Conservation (phyloP, 352 stramenopile genomes). For the Phytophthora kernoviae region DNA sequence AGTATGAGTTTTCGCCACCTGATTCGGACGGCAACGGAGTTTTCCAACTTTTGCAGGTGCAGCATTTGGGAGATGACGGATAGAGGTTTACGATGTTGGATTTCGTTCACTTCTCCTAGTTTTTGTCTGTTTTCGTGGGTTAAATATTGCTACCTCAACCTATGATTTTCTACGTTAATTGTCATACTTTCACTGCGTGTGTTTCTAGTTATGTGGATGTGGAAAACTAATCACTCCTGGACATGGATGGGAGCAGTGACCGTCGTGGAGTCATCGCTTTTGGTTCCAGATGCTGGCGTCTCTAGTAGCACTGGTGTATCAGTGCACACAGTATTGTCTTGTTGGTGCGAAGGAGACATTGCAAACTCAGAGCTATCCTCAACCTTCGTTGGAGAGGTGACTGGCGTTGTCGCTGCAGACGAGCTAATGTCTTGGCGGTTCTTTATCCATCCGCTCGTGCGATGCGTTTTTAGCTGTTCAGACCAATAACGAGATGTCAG, state of each 20-base stretch:
- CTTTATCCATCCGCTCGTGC: slow-evolving; percentile 62
- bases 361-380: slow-evolving; percentile 9
- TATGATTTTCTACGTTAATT: slow-evolving; percentile 35
- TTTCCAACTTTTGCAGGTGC: slow-evolving; percentile 45
- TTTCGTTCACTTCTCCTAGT: background rate
- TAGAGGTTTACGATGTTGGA: background rate
- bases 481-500: slow-evolving; percentile 12
- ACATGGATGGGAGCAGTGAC: background rate
- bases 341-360: slow-evolving; percentile 7
- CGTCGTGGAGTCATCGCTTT: background rate
- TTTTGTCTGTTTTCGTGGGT: slow-evolving; percentile 16
- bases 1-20: slow-evolving; percentile 38
- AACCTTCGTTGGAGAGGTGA: slow-evolving; percentile 28
- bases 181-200: slow-evolving; percentile 24
- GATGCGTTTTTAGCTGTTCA: slow-evolving; percentile 45
- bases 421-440: slow-evolving; percentile 40
- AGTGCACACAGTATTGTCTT: slow-evolving; percentile 14
- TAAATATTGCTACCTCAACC: slow-evolving; percentile 29
- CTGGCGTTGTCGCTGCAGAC: slow-evolving; percentile 24
- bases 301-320: slow-evolving; percentile 9
- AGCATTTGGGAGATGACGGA: slow-evolving; percentile 6
- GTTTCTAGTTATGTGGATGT: slow-evolving; percentile 9
- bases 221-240: slow-evolving; percentile 3
- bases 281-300: slow-evolving; percentile 6
- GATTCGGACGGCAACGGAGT: slow-evolving; percentile 18